Evolutionary conservation across 139 green algal species (phyloP).

Genomic region (Parachlorella kessleri): DNA sequence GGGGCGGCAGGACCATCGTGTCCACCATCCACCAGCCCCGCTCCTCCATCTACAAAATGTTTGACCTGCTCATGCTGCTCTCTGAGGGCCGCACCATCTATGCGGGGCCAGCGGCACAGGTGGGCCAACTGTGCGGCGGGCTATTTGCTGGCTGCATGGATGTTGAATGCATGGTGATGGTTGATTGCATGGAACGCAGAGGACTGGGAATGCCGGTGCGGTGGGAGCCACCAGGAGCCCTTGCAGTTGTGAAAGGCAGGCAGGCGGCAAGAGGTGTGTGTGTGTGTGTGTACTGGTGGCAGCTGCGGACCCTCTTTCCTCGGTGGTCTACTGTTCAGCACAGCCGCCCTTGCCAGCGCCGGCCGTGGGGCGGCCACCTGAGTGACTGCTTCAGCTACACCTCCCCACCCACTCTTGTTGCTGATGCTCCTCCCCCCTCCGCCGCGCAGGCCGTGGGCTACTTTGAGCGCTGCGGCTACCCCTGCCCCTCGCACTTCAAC

Average conservation of each 20-base stretch:
- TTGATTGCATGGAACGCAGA: too few relatives aligned
- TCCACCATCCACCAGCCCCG: conserved; percentile 57
- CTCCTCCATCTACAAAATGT: conserved; percentile 49
- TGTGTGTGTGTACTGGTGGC: too few relatives aligned
- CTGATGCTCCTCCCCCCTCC: neutral
- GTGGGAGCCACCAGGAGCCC: too few relatives aligned
- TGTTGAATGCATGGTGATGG: neutral
- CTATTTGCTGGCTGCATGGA: neutral
- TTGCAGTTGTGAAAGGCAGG: too few relatives aligned
- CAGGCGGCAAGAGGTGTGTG: too few relatives aligned
- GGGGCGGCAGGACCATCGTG: neutral
- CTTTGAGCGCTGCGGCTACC: conserved; percentile 27
- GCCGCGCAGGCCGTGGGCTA: conserved; percentile 21
- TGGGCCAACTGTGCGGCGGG: neutral
- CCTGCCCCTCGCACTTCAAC: conserved; percentile 40
- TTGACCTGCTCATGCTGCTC: conserved; percentile 53
- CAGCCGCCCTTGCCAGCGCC: neutral
- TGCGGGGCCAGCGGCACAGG: conserved; percentile 21
- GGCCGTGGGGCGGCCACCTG: neutral
- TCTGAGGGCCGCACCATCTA: conserved; percentile 43
- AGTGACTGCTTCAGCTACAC: too few relatives aligned
- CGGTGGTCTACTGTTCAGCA: too few relatives aligned
- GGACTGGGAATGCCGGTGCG: too few relatives aligned
- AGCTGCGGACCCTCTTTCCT: neutral
- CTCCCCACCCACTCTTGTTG: too few relatives aligned